Percentiles rank a stretch among this genome's conserved stretches.
phyloP scores from a whole-genome alignment of 352 stramenopile species.

The Phytophthora europaea region DNA sequence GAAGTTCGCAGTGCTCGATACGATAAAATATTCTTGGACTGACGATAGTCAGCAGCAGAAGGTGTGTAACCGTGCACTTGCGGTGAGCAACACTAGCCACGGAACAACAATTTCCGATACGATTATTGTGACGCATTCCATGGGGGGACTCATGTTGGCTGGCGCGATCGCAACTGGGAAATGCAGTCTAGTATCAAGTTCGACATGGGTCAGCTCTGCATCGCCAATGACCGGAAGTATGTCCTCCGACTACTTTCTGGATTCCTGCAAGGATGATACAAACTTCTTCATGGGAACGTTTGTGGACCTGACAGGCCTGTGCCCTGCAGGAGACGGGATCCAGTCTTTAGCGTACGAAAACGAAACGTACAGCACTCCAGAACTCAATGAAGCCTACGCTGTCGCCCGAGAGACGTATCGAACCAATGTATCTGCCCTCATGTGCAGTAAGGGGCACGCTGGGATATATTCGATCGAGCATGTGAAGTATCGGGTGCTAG shows the following conservation, averaged over 20 bases:
- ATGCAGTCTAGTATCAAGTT: constrained; percentile 35
- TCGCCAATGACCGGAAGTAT: constrained; percentile 31
- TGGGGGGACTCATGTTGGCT: constrained; percentile 34
- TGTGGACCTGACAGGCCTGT: constrained; percentile 27
- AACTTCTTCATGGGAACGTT: constrained; percentile 26
- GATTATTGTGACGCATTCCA: constrained; percentile 41
- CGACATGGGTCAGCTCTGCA: constrained; percentile 21
- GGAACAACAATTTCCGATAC: constrained; percentile 22
- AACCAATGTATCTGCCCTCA: constrained; percentile 13
- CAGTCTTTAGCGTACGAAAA: constrained; percentile 38
- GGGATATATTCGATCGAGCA: constrained; percentile 36
- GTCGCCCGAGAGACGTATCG: background rate
- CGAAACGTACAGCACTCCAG: constrained; percentile 18
- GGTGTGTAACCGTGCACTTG: constrained; percentile 27
- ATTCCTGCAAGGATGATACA: constrained; percentile 26
- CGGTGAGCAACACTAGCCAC: constrained; percentile 21
- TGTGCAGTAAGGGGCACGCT: constrained; percentile 37
- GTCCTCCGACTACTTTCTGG: constrained; percentile 30
- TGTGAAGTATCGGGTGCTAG: constrained; percentile 16
- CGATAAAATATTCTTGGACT: constrained; percentile 31
- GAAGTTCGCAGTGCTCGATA: constrained; percentile 40
- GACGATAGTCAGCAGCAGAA: constrained; percentile 31
- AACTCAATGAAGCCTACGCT: constrained; percentile 9
- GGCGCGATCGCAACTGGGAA: constrained; percentile 36
- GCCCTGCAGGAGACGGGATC: constrained; percentile 27